Conservation (phyloP, 768 basidiomycete species). For the Pholiota conissans region DNA sequence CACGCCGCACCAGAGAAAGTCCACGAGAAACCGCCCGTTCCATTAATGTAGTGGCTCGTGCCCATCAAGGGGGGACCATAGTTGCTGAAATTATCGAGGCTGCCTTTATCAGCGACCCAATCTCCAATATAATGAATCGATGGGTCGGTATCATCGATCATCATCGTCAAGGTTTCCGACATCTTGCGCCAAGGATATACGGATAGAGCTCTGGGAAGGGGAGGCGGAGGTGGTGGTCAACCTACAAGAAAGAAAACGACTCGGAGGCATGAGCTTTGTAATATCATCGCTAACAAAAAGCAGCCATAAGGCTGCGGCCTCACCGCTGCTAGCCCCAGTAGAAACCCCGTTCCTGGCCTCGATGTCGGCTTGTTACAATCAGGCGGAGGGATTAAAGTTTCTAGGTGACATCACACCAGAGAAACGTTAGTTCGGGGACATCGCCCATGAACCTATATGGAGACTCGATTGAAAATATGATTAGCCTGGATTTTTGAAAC, state of each 20-base stretch:
- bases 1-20: constrained; percentile 4
- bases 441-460: too few relatives aligned
- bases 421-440: too few relatives aligned
- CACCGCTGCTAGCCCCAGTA: too few relatives aligned
- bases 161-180: background rate
- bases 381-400: too few relatives aligned
- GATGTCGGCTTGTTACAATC: too few relatives aligned
- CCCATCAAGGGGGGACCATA: constrained; percentile 3
- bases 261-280: background rate
- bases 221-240: background rate
- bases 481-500: too few relatives aligned
- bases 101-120: constrained; percentile 5
- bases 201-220: background rate
- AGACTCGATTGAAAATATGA: too few relatives aligned
- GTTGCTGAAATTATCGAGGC: constrained; percentile 6
- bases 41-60: constrained; percentile 2
- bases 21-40: constrained; percentile 1
- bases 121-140: constrained; percentile 2
- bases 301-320: too few relatives aligned
- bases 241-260: background rate
- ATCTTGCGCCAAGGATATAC: background rate
- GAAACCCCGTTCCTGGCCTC: too few relatives aligned
- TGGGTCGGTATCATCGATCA: constrained; percentile 4
- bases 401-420: too few relatives aligned
- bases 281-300: too few relatives aligned